A percentile compares a stretch with the other conserved stretches of the same genome.
Conservation (phyloP, 495 filamentous ascomycete species). For the Annulohypoxylon maeteangense region DNA sequence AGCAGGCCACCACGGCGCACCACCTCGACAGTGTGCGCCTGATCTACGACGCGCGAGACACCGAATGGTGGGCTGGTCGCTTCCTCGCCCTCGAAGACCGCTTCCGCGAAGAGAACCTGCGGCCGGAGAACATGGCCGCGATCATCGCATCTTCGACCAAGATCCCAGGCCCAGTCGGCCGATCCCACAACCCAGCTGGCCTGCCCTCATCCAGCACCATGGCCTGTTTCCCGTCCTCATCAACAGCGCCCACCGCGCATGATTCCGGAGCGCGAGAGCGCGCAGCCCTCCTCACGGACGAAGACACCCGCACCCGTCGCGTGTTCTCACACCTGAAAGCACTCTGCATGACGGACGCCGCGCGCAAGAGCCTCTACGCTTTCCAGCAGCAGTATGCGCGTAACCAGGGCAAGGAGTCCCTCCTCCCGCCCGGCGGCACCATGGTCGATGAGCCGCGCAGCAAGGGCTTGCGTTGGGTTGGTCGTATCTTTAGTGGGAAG, state of each 20-base stretch:
- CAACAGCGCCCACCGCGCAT: neutral
- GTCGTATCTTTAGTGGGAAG: slow-evolving; percentile 32
- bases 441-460: slow-evolving; percentile 31
- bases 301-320: slow-evolving; percentile 55
- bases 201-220: slow-evolving; percentile 14
- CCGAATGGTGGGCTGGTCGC: slow-evolving; percentile 66
- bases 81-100: slow-evolving; percentile 64
- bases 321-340: slow-evolving; percentile 61
- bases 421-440: slow-evolving; percentile 50
- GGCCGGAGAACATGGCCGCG: slow-evolving; percentile 37
- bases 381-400: slow-evolving; percentile 61
- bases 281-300: slow-evolving; percentile 47
- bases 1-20: neutral
- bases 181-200: neutral
- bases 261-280: neutral
- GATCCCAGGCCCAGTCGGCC: slow-evolving; percentile 5
- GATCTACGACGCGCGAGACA: slow-evolving; percentile 47
- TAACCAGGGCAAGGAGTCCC: slow-evolving; percentile 20
- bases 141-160: slow-evolving; percentile 44
- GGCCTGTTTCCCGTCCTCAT: neutral
- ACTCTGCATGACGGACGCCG: slow-evolving; percentile 61
- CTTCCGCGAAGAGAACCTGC: slow-evolving; percentile 59
- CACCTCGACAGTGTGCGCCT: slow-evolving; percentile 27
- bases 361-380: slow-evolving; percentile 56
- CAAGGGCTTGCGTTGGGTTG: slow-evolving; percentile 35